phyloP scores from a whole-genome alignment of 2,329 filamentous ascomycete genomes.

The Capronia epimyces region DNA sequence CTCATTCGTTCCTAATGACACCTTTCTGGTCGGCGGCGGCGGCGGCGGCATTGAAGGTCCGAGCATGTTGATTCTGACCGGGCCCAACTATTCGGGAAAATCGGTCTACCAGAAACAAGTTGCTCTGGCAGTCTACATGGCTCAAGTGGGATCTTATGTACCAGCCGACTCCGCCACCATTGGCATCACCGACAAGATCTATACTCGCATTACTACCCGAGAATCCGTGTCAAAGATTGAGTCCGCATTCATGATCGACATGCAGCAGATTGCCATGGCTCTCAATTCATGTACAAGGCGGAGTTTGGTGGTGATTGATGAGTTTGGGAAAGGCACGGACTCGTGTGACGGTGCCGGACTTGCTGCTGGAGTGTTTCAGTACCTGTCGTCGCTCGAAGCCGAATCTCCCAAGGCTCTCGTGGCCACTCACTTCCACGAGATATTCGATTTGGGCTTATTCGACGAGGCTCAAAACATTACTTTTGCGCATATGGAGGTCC shows the following conservation, averaged over 20 bases:
- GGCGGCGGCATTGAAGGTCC: conserved; percentile 37
- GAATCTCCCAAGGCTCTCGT: conserved; percentile 55
- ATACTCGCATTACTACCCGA: conserved; percentile 75
- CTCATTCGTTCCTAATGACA: conserved; percentile 78
- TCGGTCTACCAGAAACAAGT: conserved; percentile 93
- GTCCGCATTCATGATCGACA: conserved; percentile 70
- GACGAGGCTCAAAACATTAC: conserved; percentile 45
- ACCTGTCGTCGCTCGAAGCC: conserved; percentile 48
- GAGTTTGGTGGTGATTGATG: conserved; percentile 84
- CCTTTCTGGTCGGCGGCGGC: conserved; percentile 58
- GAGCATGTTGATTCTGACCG: conserved; percentile 75
- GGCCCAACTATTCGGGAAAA: conserved; percentile 94
- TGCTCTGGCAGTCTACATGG: conserved; percentile 83
- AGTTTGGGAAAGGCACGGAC: conserved; percentile 72
- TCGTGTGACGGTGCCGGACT: conserved; percentile 56
- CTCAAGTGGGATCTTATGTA: conserved; percentile 88
- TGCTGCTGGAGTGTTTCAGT: conserved; percentile 56
- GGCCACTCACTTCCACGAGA: conserved; percentile 59
- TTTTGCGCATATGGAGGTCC: conserved; percentile 57
- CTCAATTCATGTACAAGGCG: conserved; percentile 67
- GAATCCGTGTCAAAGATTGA: conserved; percentile 61
- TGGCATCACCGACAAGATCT: conserved; percentile 85
- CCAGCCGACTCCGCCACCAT: conserved; percentile 71
- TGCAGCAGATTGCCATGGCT: conserved; percentile 78
- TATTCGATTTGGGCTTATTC: conserved; percentile 50